Conservation (phyloP, 78 protist species). For the Mantamonas sphyraenae region DNA sequence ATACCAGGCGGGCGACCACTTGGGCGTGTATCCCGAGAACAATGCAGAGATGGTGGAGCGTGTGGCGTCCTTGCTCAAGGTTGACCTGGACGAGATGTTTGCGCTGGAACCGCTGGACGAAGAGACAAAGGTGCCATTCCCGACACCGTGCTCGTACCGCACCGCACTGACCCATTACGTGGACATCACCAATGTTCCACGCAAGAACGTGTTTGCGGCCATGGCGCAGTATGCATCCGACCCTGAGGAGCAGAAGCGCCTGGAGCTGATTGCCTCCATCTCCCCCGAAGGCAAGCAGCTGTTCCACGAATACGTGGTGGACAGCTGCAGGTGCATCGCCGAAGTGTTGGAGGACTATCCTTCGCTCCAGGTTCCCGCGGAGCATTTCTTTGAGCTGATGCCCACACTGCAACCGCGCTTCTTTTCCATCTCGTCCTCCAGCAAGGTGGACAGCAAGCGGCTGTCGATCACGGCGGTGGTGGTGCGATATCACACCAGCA, state of each 20-base stretch:
- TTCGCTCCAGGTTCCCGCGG: too few species aligned
- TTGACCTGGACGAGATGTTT: conserved; percentile 13
- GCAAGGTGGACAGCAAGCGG: conserved; percentile 16
- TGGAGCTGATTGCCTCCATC: neutral
- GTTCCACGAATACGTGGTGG: conserved; percentile 3
- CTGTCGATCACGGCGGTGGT: conserved; percentile 65
- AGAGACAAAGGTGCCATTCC: conserved; percentile 17
- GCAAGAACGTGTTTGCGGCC: neutral
- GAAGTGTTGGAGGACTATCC: conserved; percentile 41
- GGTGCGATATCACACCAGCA: conserved; percentile 31
- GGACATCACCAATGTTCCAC: conserved; percentile 22
- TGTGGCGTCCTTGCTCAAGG: conserved; percentile 19
- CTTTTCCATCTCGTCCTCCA: conserved; percentile 81
- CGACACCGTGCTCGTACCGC: conserved; percentile 33
- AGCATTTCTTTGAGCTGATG: conserved; percentile 58
- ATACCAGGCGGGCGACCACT: conserved; percentile 72
- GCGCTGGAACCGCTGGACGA: conserved; percentile 17
- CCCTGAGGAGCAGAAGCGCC: neutral
- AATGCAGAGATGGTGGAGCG: conserved; percentile 34
- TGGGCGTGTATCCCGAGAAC: conserved; percentile 66
- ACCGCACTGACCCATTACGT: conserved; percentile 26
- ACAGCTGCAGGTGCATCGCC: neutral
- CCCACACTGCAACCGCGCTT: conserved; percentile 80
- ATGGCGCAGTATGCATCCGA: conserved; percentile 2
- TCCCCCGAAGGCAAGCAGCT: neutral